Base-by-base conservation (phyloP, 345 rosid genomes). In the Bruguiera sexangula region DNA sequence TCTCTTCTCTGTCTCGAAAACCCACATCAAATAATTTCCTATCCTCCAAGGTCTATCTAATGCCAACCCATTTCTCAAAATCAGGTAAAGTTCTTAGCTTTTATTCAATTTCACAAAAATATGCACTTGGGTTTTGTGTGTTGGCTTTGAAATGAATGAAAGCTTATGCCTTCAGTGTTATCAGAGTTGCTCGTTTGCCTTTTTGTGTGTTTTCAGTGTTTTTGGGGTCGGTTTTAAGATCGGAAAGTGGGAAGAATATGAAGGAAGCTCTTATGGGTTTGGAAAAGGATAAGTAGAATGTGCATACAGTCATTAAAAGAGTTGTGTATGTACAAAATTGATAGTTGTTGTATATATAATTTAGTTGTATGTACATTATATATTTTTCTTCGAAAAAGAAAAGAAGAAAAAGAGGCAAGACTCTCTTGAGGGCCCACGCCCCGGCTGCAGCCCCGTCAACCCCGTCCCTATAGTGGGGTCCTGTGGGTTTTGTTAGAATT, bases 61-160 rank as follows among this genome's bases (percentile, higher is more conserved):
- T 82, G 69, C 80, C 70, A 1, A 21, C 71, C 78, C 82, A 54
- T 75, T 63, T 73, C 77, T 79, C 87, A 0, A 60, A 59, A 76
- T 75, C 91, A 60, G 86, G 89, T 85, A 67, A 72, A 21, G 54
- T 56, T 77, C 43, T 39, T 32, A 29, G 15, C 27, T 43, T 64
- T 32, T 15, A 1, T 63, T 31, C 22, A 34, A 20, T 61, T 54
- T 63, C 53, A 11, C 18, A 56, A 21, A 26, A 56, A 10, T 30
- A 29, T 20, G n/a, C n/a, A 29, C 46, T 60, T n/a, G 51, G 22
- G 37, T 24, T 34, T 48, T 32, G 22, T 15, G 16, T 55, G 21
- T 63, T 29, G 43, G 13, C 18, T 21, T 55, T 6, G 2, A 21
- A 56, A 56, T 27, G 46, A 39, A 39, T 39, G 16, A 43, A 43